phyloP scores from a whole-genome alignment of 2,329 filamentous ascomycete genomes.

The Microascus cirrosus region DNA sequence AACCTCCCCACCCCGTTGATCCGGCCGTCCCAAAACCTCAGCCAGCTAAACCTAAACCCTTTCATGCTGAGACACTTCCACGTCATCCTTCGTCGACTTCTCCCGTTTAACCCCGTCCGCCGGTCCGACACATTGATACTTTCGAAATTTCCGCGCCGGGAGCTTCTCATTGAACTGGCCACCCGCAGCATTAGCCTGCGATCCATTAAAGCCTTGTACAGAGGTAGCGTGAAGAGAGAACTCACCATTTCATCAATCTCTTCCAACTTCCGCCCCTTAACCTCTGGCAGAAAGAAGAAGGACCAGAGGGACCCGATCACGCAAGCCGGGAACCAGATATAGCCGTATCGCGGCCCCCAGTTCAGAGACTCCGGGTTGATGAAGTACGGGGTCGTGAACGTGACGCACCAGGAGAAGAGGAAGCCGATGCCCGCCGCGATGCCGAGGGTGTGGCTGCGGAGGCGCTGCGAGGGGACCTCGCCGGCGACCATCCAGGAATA shows the following conservation, averaged over 20 bases:
- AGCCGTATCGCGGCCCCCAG: conserved; percentile 40
- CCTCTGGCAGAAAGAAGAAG: conserved; percentile 4
- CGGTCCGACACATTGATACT: too few relatives aligned
- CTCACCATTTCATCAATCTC: conserved; percentile 11
- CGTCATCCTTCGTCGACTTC: too few relatives aligned
- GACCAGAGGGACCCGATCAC: background rate
- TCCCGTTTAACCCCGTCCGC: too few relatives aligned
- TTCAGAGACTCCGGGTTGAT: conserved; percentile 37
- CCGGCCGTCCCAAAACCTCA: too few relatives aligned
- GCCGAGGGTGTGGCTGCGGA: conserved; percentile 40
- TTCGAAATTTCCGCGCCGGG: too few relatives aligned
- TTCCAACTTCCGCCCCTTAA: conserved; percentile 6
- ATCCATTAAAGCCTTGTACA: too few relatives aligned
- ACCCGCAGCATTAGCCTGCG: too few relatives aligned
- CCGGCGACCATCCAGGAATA: too few relatives aligned
- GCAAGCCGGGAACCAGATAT: conserved; percentile 31
- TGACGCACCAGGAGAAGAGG: conserved; percentile 37
- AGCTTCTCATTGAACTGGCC: too few relatives aligned
- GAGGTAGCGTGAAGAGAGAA: conserved; percentile 13
- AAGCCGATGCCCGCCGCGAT: conserved; percentile 35
- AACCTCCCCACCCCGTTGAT: too few relatives aligned
- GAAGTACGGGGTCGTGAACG: conserved; percentile 42
- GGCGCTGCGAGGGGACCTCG: conserved; percentile 38
- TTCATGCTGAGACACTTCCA: too few relatives aligned
- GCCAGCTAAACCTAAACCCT: too few relatives aligned